Evolutionary conservation across 345 rosid genomes (phyloP).

Genomic region (Durio zibethinus): DNA sequence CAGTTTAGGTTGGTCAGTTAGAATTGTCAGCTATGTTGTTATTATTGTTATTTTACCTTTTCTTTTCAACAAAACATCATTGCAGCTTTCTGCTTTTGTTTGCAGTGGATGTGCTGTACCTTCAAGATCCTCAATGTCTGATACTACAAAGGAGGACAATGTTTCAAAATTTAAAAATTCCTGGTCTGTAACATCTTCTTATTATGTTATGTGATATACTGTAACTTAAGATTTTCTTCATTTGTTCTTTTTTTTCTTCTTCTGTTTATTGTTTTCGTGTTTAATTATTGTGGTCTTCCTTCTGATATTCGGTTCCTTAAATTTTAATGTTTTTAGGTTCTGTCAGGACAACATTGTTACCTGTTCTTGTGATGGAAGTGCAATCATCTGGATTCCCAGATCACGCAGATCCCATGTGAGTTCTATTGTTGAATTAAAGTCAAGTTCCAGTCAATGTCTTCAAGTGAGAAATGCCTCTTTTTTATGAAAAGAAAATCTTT

Average conservation of each 20-base stretch:
- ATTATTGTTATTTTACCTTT: background rate
- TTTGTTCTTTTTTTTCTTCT: conserved; percentile 11
- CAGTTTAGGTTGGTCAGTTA: conserved; percentile 71
- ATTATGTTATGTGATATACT: background rate
- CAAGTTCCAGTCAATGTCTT: background rate
- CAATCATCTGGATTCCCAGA: conserved; percentile 94
- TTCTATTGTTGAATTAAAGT: conserved; percentile 11
- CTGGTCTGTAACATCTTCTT: conserved; percentile 48
- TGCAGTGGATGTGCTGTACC: conserved; percentile 89
- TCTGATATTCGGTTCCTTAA: conserved; percentile 10
- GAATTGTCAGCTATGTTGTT: background rate
- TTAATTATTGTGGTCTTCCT: background rate
- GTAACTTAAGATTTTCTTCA: conserved; percentile 13
- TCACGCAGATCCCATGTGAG: conserved; percentile 89
- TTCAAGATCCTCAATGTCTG: conserved; percentile 70
- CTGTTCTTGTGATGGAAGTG: conserved; percentile 99
- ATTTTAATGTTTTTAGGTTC: conserved; percentile 51
- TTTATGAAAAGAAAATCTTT: background rate
- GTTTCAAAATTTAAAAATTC: conserved; percentile 86
- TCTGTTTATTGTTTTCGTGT: background rate
- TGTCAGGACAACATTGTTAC: conserved; percentile 96
- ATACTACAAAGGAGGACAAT: conserved; percentile 75
- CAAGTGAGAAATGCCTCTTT: conserved; percentile 10
- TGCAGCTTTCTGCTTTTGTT: conserved; percentile 24
- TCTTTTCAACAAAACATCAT: conserved; percentile 6